phyloP scores from a whole-genome alignment of 257 asterid species.

The Orobanche coerulescens region DNA sequence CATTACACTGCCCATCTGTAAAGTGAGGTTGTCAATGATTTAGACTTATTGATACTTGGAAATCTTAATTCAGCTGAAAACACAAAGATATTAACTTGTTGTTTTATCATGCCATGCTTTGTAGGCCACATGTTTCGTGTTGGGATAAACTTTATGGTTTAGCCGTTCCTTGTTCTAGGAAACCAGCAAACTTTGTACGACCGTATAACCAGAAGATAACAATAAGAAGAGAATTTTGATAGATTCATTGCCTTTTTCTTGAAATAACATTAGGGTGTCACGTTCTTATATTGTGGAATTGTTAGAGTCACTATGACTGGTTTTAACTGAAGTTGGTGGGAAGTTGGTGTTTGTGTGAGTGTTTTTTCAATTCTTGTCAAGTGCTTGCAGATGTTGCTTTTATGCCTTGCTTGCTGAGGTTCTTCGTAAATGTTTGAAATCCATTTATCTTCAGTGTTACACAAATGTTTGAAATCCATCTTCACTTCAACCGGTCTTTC shows the following conservation, averaged over 20 bases:
- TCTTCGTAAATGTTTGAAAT: constrained; percentile 3
- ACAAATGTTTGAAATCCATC: constrained; percentile 4
- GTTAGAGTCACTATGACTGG: not conserved
- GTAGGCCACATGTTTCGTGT: not conserved
- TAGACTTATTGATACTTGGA: not conserved
- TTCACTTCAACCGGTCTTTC: not conserved
- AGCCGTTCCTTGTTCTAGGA: too few relatives aligned
- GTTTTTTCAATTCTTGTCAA: not conserved
- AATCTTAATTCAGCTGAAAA: not conserved
- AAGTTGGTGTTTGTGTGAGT: not conserved
- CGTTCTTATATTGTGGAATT: too few relatives aligned
- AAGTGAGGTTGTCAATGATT: not conserved
- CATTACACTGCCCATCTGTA: not conserved
- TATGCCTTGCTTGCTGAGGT: constrained; percentile 6
- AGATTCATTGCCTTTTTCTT: not conserved
- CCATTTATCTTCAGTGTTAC: too few relatives aligned
- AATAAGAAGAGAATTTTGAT: not conserved
- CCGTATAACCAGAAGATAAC: constrained; percentile 9
- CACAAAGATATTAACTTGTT: not conserved
- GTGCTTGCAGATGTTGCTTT: constrained; percentile 11
- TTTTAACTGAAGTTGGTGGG: not conserved
- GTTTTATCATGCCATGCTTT: not conserved
- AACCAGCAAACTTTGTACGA: not conserved
- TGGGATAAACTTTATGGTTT: not conserved
- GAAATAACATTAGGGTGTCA: constrained; percentile 5